These are phyloP conservation scores for Mycosphaerella sp. DNA, from an alignment of 2,329 filamentous ascomycete genomes.

Conservation along the genomic window DNA sequence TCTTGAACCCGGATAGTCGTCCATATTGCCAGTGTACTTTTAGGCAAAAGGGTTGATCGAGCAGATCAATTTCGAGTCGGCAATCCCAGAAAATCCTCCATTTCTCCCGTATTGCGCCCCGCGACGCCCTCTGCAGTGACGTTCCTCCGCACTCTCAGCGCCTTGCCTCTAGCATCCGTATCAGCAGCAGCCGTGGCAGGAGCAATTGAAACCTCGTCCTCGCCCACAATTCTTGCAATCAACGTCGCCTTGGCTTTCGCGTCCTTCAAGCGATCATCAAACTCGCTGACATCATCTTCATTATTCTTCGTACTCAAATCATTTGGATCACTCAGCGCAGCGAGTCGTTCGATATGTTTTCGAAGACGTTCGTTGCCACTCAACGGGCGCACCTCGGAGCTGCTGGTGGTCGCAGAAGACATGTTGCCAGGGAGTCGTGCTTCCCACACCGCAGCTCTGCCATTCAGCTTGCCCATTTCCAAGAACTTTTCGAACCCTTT, in stretches of 20 bases:
- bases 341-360: slow-evolving; percentile 69
- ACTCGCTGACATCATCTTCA: slow-evolving; percentile 83
- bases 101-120: slow-evolving; percentile 29
- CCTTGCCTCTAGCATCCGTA: slow-evolving; percentile 6
- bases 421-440: slow-evolving; percentile 51
- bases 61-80: slow-evolving; percentile 12
- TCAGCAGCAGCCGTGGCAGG: neutral
- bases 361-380: slow-evolving; percentile 56
- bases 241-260: slow-evolving; percentile 80
- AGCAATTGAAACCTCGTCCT: slow-evolving; percentile 26
- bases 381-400: neutral
- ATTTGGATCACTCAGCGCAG: slow-evolving; percentile 70
- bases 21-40: neutral
- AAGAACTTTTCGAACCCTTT: slow-evolving; percentile 91
- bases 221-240: slow-evolving; percentile 63
- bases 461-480: slow-evolving; percentile 70
- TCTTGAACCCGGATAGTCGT: neutral
- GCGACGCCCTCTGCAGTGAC: slow-evolving; percentile 16
- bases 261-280: slow-evolving; percentile 80
- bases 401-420: neutral
- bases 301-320: slow-evolving; percentile 74
- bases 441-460: slow-evolving; percentile 76
- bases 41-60: neutral
- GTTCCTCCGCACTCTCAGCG: slow-evolving; percentile 22
- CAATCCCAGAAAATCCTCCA: slow-evolving; percentile 36